Evolutionary conservation across 2,329 filamentous ascomycete species (phyloP).

Genomic region (Botrytis hyacinthi): DNA sequence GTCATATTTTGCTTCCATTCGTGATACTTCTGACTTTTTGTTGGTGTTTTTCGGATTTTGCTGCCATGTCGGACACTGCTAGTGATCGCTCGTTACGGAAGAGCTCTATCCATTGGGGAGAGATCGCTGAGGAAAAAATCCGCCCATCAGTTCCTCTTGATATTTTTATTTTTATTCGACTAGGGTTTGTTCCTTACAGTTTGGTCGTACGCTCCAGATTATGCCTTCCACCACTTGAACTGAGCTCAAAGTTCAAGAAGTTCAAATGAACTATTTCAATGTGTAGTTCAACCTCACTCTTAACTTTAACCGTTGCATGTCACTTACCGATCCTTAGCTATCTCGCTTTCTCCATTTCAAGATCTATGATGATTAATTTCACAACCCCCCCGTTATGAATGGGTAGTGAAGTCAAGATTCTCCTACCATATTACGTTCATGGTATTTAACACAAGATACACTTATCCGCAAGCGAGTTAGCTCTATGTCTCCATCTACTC

Average conservation of each 20-base stretch:
- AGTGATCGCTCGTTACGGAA: neutral
- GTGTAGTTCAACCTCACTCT: neutral
- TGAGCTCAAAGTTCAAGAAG: neutral
- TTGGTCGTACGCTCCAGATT: neutral
- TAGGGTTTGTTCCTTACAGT: fast-evolving
- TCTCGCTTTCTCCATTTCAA: neutral
- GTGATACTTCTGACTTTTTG: neutral
- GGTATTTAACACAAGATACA: neutral
- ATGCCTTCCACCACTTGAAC: neutral
- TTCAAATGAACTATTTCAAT: neutral
- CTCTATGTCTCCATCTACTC: neutral
- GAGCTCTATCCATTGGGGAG: neutral
- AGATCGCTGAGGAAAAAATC: neutral
- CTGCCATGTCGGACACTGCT: neutral
- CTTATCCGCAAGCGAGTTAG: neutral
- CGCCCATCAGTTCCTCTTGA: neutral
- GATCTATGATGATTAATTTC: neutral
- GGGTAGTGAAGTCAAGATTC: neutral
- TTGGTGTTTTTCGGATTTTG: neutral
- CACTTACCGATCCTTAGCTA: neutral
- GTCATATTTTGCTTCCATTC: neutral
- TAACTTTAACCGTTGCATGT: neutral
- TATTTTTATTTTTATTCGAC: neutral
- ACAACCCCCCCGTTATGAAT: neutral
- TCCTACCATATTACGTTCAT: neutral